Base-by-base conservation (phyloP, 192 early-diverging fungal species). In the Dissophora ornata region DNA sequence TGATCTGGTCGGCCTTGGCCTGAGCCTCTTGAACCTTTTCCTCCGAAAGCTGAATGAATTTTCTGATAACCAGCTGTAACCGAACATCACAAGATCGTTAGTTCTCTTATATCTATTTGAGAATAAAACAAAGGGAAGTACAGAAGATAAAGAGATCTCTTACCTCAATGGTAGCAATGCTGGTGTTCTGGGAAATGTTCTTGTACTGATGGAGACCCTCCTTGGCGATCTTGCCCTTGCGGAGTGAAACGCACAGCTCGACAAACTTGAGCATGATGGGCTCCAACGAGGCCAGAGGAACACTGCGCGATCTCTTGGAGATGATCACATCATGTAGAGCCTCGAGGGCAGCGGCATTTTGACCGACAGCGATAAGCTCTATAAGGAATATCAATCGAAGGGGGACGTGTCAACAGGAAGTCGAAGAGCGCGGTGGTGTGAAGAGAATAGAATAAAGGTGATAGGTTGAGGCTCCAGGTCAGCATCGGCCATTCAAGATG, bases 161-260 rank as follows among this genome's bases (percentile, higher is more conserved):
- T 38, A 93, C 90, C 81, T 93, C 96, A 78, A 99, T 92, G 11
- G 92, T 94, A 19, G 89, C 82, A 42, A 97, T 93, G 67, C 92
- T 94, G 63, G 88, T 92, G 84, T 97, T 95, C 86, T 99, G 96
- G 44, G 95, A 92, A 81, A 97, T 96, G 85, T 98, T 97, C 84
- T 97, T 98, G 87, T 96, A 98, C 85, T 98, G 95, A 66, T 93
- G 92, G 73, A 99, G 87, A 52, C 90, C 96, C 83, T 99, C 97
- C 83, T 96, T 96, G 41, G 94, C 93, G 49, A 91, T 84, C 87
- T 96, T 96, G 54, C 95, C 94, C 75, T 93, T 90, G 47, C 94
- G 87, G 32, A 95, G 85, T 68, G 90, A 82, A 15, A 98, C 95
- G 71, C 90, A 90, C 50, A 98, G 88, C 78, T 96, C 93, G 42